These are phyloP conservation scores for Phaffia australis DNA, from an alignment of 768 basidiomycete species.

Conservation along the genomic window DNA sequence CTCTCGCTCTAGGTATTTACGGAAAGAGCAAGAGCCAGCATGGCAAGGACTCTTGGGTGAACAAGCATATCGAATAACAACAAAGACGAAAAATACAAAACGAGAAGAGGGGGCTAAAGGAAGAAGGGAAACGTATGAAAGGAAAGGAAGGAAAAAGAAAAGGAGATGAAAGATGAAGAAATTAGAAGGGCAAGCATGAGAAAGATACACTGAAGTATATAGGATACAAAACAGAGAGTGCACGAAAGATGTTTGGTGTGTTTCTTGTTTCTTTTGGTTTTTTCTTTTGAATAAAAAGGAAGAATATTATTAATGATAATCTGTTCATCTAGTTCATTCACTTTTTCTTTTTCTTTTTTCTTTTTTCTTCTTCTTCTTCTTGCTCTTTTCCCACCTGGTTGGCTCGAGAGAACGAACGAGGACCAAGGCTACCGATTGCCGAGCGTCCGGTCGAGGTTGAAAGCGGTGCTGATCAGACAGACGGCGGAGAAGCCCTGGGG, in stretches of 20 bases:
- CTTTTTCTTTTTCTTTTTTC: slow-evolving; percentile 1
- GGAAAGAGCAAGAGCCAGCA: not conserved
- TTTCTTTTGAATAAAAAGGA: no score
- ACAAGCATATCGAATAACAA: not conserved
- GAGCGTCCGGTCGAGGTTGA: no score
- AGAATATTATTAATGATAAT: slow-evolving; percentile 32
- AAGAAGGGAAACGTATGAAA: not conserved
- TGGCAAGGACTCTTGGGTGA: not conserved
- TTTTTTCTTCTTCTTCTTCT: slow-evolving; percentile 30
- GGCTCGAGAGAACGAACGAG: slow-evolving; percentile 40
- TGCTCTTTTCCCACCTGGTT: slow-evolving; percentile 39
- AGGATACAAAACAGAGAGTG: slow-evolving; percentile 56
- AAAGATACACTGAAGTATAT: slow-evolving; percentile 14
- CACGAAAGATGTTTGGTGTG: slow-evolving; percentile 66
- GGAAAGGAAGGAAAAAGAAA: not conserved
- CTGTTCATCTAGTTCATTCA: not conserved
- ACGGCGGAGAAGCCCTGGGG: slow-evolving; percentile 19
- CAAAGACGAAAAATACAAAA: not conserved
- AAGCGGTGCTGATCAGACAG: slow-evolving; percentile 21
- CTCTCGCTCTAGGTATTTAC: not conserved
- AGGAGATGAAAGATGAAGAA: not conserved
- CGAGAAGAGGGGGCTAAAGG: not conserved
- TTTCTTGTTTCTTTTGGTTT: slow-evolving; percentile 43
- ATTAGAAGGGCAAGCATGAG: slow-evolving; percentile 5
- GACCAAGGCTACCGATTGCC: no score